phyloP scores from a whole-genome alignment of 1,139 yeast species.

The Suhomyces bribrorum region DNA sequence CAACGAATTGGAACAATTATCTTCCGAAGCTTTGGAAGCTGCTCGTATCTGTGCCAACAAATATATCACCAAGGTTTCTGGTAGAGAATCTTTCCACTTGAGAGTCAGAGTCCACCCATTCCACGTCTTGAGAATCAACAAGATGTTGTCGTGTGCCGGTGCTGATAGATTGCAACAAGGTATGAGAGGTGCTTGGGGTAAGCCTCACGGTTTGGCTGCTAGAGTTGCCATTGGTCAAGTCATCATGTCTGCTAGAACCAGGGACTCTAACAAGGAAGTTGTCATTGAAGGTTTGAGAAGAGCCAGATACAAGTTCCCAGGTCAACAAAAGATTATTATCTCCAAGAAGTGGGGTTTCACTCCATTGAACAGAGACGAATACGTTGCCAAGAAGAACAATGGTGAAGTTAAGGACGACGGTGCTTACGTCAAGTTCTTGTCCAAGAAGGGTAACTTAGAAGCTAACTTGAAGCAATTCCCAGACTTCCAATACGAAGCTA shows the following conservation, averaged over 20 bases:
- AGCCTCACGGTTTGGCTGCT: conserved; percentile 99
- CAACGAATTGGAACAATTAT: conserved; percentile 98
- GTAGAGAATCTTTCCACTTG: conserved; percentile 99
- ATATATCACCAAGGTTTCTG: conserved; percentile 95
- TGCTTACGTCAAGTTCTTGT: conserved; percentile 98
- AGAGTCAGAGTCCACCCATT: conserved; percentile 99
- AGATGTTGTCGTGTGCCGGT: conserved; percentile 99
- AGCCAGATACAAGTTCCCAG: conserved; percentile 99
- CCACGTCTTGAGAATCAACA: conserved; percentile 99
- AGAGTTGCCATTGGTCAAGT: conserved; percentile 99
- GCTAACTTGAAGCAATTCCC: conserved; percentile 95
- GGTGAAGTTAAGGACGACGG: conserved; percentile 99
- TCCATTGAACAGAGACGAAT: conserved; percentile 96
- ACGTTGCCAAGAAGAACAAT: conserved; percentile 88
- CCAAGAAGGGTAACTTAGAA: conserved; percentile 94
- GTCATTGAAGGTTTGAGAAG: conserved; percentile 99
- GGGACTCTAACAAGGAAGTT: conserved; percentile 95
- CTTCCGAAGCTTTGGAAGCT: conserved; percentile 99
- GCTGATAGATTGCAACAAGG: conserved; percentile 99
- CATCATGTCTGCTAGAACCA: conserved; percentile 97
- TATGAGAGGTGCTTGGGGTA: conserved; percentile 99
- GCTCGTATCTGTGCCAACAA: conserved; percentile 99
- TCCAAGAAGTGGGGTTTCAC: conserved; percentile 99
- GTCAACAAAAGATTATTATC: conserved; percentile 98
- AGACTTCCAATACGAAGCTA: conserved; percentile 67